These are phyloP conservation scores for Epithele typhae DNA, from an alignment of 768 basidiomycete genomes.

Conservation along the genomic window DNA sequence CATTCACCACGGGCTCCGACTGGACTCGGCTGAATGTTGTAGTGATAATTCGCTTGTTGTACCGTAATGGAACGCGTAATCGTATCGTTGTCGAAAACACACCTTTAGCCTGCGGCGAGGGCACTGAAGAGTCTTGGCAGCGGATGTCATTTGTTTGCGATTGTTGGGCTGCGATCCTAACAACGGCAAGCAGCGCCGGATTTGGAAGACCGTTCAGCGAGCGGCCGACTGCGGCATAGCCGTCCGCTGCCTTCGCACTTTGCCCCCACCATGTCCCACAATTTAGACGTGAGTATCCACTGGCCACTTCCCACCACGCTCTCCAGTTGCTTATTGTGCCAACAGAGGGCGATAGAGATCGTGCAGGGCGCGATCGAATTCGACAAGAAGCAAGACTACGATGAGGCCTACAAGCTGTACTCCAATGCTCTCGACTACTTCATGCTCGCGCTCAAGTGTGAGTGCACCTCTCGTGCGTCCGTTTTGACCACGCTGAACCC, in stretches of 20 bases:
- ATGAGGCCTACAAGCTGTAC: constrained; percentile 91
- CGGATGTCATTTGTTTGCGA: constrained; percentile 13
- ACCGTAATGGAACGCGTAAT: constrained; percentile 14
- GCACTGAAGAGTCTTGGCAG: too few species aligned
- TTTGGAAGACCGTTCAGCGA: constrained; percentile 2
- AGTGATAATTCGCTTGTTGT: constrained; percentile 13
- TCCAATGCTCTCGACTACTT: constrained; percentile 97
- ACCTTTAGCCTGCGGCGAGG: neutral
- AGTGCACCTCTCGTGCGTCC: constrained; percentile 19
- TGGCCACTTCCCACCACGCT: neutral
- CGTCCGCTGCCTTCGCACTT: constrained; percentile 2
- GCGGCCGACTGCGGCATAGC: neutral
- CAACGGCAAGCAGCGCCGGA: constrained; percentile 10
- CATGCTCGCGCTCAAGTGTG: constrained; percentile 94
- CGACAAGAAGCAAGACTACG: constrained; percentile 90
- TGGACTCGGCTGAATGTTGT: constrained; percentile 12
- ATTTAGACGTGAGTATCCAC: constrained; percentile 21
- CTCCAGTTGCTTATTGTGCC: neutral
- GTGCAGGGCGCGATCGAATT: constrained; percentile 92
- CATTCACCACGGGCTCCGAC: neutral
- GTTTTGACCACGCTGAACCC: neutral
- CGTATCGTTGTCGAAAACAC: constrained; percentile 1
- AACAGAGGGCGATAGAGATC: constrained; percentile 79
- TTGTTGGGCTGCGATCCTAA: constrained; percentile 19
- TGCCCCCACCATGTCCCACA: constrained; percentile 19